Evolutionary conservation across 139 green algal species (phyloP), one percentile per base, ranked within the genome.

Genomic region (Chlamydomonas eustigma): DNA sequence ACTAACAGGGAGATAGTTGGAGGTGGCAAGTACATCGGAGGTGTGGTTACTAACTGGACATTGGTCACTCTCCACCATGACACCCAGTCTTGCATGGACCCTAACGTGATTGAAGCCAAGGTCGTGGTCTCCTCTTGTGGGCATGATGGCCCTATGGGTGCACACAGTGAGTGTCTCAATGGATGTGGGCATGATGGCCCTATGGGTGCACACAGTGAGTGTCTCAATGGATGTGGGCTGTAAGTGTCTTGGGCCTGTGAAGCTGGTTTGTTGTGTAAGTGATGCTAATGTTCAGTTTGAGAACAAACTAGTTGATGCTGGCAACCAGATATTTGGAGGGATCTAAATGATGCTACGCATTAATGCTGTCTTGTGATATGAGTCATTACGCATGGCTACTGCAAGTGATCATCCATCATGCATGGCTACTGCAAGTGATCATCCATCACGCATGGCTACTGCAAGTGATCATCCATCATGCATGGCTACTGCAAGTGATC

Each of bases 11-110:
- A 67, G 8, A 4, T 63, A 34, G 35, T 63, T 4, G 68, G 68
- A 38, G 66, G 66, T 33, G 76, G 76, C 76, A 85, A 76, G 39
- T 83, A 89, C 51, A 91, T 97, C 63, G 87, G 78, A 33, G 94
- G 95, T 39, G 92, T 97, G 0, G 95, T 98, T 4, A 98, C 95
- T 80, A 98, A 98, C 92, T 98, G 95, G 95, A 94, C 95, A 1
- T 89, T 98, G 69, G 95, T 98, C 4, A 88, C 94, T 25, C 88
- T 97, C 38, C 92, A 95, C 87, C 95, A 98, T 81, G 90, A 96
- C 86, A 98, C 94, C 36, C 94, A 86, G 81, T 93, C 87, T 63
- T 98, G 94, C 93, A 98, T 98, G 94, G 93, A 97, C 87, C 93
- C 93, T 79, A 97, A 97, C 77, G 90, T 94, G 1, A 87, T 97